Percentiles rank a stretch among this genome's conserved stretches.
These are phyloP conservation scores for Neurospora intermedia DNA, from an alignment of 495 filamentous ascomycete species.

Conservation along the genomic window DNA sequence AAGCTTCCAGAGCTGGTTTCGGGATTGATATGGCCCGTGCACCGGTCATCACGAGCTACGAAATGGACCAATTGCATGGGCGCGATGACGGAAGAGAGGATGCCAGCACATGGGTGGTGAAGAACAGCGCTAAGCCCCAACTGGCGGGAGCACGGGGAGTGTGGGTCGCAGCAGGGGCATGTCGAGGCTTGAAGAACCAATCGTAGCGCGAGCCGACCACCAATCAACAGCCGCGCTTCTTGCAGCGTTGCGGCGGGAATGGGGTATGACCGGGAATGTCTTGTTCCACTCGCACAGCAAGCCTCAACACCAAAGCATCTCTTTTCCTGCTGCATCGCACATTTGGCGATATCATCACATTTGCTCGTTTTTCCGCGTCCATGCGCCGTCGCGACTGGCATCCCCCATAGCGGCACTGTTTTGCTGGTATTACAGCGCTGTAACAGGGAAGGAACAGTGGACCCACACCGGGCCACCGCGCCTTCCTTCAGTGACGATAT, in stretches of 20 bases:
- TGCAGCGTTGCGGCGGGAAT: neutral
- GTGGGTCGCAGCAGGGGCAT: neutral
- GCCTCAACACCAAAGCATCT: neutral
- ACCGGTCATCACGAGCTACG: neutral
- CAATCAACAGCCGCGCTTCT: neutral
- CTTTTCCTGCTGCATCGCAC: neutral
- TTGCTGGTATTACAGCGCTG: neutral
- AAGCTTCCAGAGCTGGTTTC: neutral
- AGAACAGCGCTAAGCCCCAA: neutral
- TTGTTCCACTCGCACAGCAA: neutral
- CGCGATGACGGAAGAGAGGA: neutral
- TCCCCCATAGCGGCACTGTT: neutral
- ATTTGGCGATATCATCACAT: neutral
- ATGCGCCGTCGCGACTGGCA: neutral
- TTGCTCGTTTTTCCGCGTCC: neutral
- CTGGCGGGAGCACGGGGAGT: neutral
- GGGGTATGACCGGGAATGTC: neutral
- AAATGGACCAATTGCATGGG: neutral
- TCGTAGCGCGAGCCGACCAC: neutral
- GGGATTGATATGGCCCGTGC: neutral
- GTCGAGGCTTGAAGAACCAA: neutral
- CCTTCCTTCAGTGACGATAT: neutral
- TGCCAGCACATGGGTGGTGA: neutral
- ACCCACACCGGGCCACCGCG: neutral
- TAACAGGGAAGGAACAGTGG: neutral